phyloP scores from a whole-genome alignment of 2,329 filamentous ascomycete species.

The Talaromyces sp. region DNA sequence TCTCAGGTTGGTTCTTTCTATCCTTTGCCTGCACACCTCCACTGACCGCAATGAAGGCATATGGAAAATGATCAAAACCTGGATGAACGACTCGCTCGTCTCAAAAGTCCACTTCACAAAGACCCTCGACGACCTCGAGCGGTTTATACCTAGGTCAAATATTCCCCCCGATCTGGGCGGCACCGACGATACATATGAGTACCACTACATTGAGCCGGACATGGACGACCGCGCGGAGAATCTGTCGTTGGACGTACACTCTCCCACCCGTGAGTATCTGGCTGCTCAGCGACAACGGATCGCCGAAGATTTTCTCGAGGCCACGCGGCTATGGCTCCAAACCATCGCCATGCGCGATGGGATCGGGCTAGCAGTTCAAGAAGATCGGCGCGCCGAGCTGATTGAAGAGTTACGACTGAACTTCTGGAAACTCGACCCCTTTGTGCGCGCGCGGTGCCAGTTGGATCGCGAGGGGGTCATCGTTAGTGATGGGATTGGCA shows the following conservation, averaged over 20 bases:
- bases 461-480: constrained; percentile 79
- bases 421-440: constrained; percentile 89
- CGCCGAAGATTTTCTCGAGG: constrained; percentile 67
- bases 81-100: constrained; percentile 94
- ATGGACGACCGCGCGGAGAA: constrained; percentile 67
- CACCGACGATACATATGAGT: constrained; percentile 69
- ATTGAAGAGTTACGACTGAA: constrained; percentile 64
- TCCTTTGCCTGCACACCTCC: neutral
- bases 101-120: constrained; percentile 89
- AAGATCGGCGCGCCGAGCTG: constrained; percentile 57
- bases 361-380: constrained; percentile 46
- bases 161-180: constrained; percentile 80
- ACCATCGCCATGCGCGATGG: constrained; percentile 43
- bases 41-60: constrained; percentile 55
- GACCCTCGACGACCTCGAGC: constrained; percentile 67
- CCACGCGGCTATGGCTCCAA: constrained; percentile 70
- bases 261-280: constrained; percentile 58
- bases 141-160: constrained; percentile 65
- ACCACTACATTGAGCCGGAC: constrained; percentile 72
- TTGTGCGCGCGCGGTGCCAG: constrained; percentile 69
- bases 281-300: constrained; percentile 61
- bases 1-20: constrained; percentile 65
- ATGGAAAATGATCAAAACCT: constrained; percentile 89
- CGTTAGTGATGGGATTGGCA: constrained; percentile 53
- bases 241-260: constrained; percentile 53